Evolutionary conservation across 2,329 filamentous ascomycete genomes (phyloP).

Genomic region (Fusarium protoensiforme): DNA sequence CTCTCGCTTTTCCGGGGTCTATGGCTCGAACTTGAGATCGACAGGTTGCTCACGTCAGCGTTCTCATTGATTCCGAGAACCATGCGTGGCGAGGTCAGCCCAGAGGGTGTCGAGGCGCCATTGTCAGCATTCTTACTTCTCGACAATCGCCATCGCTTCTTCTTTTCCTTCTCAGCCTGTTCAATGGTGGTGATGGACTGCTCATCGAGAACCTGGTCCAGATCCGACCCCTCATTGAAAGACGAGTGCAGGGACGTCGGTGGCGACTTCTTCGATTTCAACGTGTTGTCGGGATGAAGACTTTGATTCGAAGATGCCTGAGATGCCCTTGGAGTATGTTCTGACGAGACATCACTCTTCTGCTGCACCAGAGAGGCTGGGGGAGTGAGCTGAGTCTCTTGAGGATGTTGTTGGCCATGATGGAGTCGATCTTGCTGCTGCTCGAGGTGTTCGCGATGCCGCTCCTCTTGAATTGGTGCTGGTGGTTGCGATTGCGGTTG

Average conservation of each 20-base stretch:
- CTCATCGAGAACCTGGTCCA: slow-evolving; percentile 76
- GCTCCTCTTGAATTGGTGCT: slow-evolving; percentile 28
- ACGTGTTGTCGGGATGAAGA: slow-evolving; percentile 57
- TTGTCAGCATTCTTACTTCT: slow-evolving; percentile 69
- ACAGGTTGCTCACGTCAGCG: slow-evolving; percentile 74
- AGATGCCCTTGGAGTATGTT: slow-evolving; percentile 59
- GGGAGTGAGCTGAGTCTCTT: slow-evolving; percentile 31
- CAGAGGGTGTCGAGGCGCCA: slow-evolving; percentile 53
- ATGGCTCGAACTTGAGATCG: slow-evolving; percentile 71
- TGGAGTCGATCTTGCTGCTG: slow-evolving; percentile 26
- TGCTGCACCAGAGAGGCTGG: slow-evolving; percentile 33
- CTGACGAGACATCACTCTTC: slow-evolving; percentile 51
- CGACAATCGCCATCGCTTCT: slow-evolving; percentile 78
- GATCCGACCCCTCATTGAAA: slow-evolving; percentile 84
- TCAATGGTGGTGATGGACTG: slow-evolving; percentile 50
- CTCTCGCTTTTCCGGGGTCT: slow-evolving; percentile 63
- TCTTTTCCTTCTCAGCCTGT: slow-evolving; percentile 73
- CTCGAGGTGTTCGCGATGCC: slow-evolving; percentile 30
- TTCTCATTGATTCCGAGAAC: slow-evolving; percentile 70
- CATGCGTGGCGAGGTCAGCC: slow-evolving; percentile 57
- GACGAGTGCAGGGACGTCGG: slow-evolving; percentile 81
- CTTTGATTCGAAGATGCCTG: slow-evolving; percentile 56
- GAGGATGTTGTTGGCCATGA: slow-evolving; percentile 21
- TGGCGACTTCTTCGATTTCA: slow-evolving; percentile 78
- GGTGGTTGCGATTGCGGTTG: slow-evolving; percentile 30